Conservation (phyloP, 2,329 filamentous ascomycete species). For the Tolypocladium ophioglossoides region DNA sequence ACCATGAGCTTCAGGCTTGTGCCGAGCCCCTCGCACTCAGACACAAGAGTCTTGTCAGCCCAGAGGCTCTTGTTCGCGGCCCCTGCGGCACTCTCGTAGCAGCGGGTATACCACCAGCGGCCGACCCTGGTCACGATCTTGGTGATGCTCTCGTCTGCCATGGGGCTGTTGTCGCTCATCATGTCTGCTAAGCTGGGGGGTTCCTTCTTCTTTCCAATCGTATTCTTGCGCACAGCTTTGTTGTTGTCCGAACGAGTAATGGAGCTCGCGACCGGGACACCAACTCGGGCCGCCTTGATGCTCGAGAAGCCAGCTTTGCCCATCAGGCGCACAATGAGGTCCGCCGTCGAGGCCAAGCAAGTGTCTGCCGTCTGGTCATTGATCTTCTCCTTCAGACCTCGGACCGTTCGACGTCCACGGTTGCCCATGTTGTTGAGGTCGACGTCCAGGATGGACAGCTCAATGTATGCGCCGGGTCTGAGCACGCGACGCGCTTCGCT, state of each 20-base stretch:
- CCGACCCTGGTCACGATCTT: constrained; percentile 88
- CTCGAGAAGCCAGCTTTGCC: constrained; percentile 60
- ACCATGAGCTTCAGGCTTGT: constrained; percentile 87
- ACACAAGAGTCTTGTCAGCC: constrained; percentile 61
- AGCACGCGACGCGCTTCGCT: constrained; percentile 68
- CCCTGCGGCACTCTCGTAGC: constrained; percentile 66
- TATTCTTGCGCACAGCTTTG: constrained; percentile 7
- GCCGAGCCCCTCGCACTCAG: constrained; percentile 77
- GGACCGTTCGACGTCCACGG: constrained; percentile 55
- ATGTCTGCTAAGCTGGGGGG: constrained; percentile 57
- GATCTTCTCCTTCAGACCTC: constrained; percentile 61
- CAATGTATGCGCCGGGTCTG: constrained; percentile 68
- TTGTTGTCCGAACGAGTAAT: constrained; percentile 21
- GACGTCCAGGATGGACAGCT: constrained; percentile 66
- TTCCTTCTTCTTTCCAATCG: constrained; percentile 22
- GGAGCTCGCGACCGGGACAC: constrained; percentile 58
- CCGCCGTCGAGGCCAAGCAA: constrained; percentile 48
- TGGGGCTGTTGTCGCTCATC: constrained; percentile 57
- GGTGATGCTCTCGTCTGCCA: constrained; percentile 75
- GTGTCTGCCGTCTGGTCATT: constrained; percentile 48
- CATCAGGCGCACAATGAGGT: constrained; percentile 54
- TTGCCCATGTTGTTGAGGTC: constrained; percentile 78
- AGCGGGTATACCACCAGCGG: constrained; percentile 92
- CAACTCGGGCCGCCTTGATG: constrained; percentile 67
- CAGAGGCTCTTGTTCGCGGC: constrained; percentile 54